Evolutionary conservation across 495 filamentous ascomycete genomes (phyloP), one percentile per base, ranked within the genome.

Genomic region (Achaetomiella virescens): DNA sequence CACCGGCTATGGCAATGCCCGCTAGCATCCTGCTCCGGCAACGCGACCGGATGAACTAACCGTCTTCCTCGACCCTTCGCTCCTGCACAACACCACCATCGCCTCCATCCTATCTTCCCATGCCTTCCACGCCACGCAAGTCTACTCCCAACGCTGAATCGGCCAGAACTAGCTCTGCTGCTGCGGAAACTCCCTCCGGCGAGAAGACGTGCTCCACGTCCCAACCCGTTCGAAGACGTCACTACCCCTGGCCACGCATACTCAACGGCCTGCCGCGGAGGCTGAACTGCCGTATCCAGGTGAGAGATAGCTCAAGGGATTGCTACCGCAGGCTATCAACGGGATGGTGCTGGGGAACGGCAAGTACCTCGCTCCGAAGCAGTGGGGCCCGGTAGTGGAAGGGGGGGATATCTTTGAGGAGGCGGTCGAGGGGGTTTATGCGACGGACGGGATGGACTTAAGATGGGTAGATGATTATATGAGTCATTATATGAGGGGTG

Each of bases 391-490:
- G 6, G 48, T 51, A 15, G 48, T 51, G 35, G 48, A 11, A 0
- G 36, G 36, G 36, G n/a, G 14, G 24, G 48, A 51, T 29, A n/a
- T 51, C 3, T 51, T 51, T 41, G 35, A 0, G 14, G 22, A 41
- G 21, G n/a, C 14, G 48, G 48, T 51, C 6, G 48, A 51, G 36
- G 36, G 40, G 36, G 35, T 40, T 2, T 51, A 51, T 41, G 35
- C 14, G 22, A 14, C 14, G 21, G 48, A 20, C 2, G 48, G 48
- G 14, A 29, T 51, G 21, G 6, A 18, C 22, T 15, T 40, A 15
- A 15, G 12, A 35, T 51, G 48, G 35, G 48, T 51, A n/a, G 48
- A 51, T 41, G 36, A 51, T 14, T 51, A 40, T 18, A 51, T 51
- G 35, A 51, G 48, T 22, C 48, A 51, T 41, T 36, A 51, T 41